Evolutionary conservation across 441 rosid species (phyloP), one percentile per base, ranked within the genome.

Genomic region (Pelargonium citronellum): DNA sequence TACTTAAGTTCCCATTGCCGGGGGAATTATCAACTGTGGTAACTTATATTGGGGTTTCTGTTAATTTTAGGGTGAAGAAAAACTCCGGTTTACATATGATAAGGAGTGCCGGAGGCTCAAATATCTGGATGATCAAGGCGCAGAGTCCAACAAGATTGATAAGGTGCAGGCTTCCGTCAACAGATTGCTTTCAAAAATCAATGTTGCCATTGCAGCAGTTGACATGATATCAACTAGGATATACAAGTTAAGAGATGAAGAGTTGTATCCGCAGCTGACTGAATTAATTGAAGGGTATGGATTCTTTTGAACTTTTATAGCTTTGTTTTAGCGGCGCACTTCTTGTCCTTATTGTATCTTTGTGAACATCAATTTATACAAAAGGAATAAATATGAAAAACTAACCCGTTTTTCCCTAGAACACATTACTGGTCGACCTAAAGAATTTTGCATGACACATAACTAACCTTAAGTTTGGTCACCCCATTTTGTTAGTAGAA

Each of bases 191-290:
- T 72, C 82, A 10, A 77, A 77, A 70, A 72, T 85, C 66, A 68
- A 74, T 16, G 77, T 78, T 20, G 64, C 79, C 1, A 46, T 81
- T 43, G 71, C 71, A 55, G 74, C 77, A 1, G 72, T 81, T 60
- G 83, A 79, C 30, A 66, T 69, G 13, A 76, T 80, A 44, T 85
- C 87, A 0, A 71, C 67, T 73, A 81, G 77, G 24, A 55, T 85
- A 63, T 81, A 80, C 43, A 85, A 68, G 71, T 71, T 78, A 72
- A 77, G 84, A 69, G 85, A 83, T 64, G 82, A 78, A 69, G 82
- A 85, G 73, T 75, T 85, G 74, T 73, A 53, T 19, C 53, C 69
- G 62, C 79, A 78, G 47, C 74, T 83, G 20, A 75, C 64, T 64
- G 77, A 73, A 66, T 66, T 80, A 73, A 79, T 83, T 34, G 69